These are phyloP conservation scores for Usnea hakonensis DNA, from an alignment of 495 filamentous ascomycete genomes.

Conservation along the genomic window DNA sequence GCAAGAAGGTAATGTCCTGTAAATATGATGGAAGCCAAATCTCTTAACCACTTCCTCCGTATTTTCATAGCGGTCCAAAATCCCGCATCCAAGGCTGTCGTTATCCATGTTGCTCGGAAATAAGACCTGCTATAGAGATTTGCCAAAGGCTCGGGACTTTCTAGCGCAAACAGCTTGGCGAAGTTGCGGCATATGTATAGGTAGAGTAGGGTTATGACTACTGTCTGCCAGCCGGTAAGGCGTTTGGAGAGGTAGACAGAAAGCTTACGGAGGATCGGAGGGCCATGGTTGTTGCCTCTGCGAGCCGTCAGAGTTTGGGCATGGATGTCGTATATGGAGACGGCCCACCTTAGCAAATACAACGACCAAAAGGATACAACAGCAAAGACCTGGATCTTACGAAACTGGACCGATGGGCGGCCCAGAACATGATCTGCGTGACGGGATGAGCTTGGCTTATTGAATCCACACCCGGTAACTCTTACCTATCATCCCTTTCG, in stretches of 20 bases:
- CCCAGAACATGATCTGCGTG: conserved; percentile 79
- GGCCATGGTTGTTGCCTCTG: conserved; percentile 83
- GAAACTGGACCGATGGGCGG: conserved; percentile 79
- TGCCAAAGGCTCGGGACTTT: conserved; percentile 85
- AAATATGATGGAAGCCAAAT: conserved; percentile 75
- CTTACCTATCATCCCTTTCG: conserved; percentile 21
- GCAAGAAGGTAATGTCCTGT: conserved; percentile 83
- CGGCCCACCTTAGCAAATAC: conserved; percentile 63
- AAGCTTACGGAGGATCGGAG: conserved; percentile 62
- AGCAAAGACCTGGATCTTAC: conserved; percentile 85
- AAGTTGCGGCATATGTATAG: conserved; percentile 91
- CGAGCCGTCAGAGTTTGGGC: not conserved
- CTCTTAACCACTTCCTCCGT: conserved; percentile 68
- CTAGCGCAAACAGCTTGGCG: conserved; percentile 80
- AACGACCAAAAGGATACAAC: conserved; percentile 87
- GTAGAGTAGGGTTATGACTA: conserved; percentile 81
- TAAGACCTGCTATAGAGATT: conserved; percentile 93
- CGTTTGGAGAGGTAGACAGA: conserved; percentile 60
- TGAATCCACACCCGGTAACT: not conserved
- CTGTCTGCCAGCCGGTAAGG: conserved; percentile 80
- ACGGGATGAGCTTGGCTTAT: not conserved
- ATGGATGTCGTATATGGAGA: not conserved
- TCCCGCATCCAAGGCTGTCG: conserved; percentile 88
- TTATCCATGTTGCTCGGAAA: conserved; percentile 95
- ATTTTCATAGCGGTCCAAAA: conserved; percentile 99